Evolutionary conservation across 2,329 filamentous ascomycete genomes (phyloP).

Genomic region (Pseudogymnoascus sp.): DNA sequence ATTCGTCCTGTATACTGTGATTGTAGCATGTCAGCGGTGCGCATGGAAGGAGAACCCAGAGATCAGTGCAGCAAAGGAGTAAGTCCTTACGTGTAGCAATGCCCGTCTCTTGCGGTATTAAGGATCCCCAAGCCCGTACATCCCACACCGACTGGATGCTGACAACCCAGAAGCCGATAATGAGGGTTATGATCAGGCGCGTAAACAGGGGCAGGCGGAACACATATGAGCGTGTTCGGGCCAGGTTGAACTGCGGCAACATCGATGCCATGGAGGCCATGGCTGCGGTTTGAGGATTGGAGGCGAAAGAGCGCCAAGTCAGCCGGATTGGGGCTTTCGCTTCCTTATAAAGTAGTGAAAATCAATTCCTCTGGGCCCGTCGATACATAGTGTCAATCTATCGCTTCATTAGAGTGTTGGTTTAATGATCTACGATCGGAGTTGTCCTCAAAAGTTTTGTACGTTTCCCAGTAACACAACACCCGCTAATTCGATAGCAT

Average conservation of each 20-base stretch:
- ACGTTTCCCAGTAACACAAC: constrained; percentile 5
- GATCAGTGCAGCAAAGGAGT: constrained; percentile 7
- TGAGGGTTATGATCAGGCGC: constrained; percentile 56
- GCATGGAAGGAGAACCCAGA: constrained; percentile 4
- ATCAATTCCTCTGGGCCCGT: background rate
- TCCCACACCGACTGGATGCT: constrained; percentile 63
- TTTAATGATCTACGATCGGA: background rate
- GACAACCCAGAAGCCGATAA: constrained; percentile 61
- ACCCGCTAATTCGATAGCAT: background rate
- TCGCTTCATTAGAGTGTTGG: background rate
- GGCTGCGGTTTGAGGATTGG: constrained; percentile 1
- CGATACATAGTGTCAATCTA: constrained; percentile 6
- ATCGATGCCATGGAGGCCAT: constrained; percentile 22
- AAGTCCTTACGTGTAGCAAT: constrained; percentile 58
- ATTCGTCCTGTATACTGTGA: constrained; percentile 82
- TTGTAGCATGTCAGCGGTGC: constrained; percentile 5
- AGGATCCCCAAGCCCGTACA: constrained; percentile 65
- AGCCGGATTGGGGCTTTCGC: constrained; percentile 1
- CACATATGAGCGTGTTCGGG: constrained; percentile 71
- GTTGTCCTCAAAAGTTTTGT: constrained; percentile 8
- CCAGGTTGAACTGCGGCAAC: constrained; percentile 53
- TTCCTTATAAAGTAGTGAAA: constrained; percentile 2
- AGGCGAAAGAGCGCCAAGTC: constrained; percentile 2
- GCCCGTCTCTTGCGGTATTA: constrained; percentile 69
- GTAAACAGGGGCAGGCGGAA: constrained; percentile 84